Base-by-base conservation (phyloP, 2,329 filamentous ascomycete species). In the Xylariomycetidae sp. region DNA sequence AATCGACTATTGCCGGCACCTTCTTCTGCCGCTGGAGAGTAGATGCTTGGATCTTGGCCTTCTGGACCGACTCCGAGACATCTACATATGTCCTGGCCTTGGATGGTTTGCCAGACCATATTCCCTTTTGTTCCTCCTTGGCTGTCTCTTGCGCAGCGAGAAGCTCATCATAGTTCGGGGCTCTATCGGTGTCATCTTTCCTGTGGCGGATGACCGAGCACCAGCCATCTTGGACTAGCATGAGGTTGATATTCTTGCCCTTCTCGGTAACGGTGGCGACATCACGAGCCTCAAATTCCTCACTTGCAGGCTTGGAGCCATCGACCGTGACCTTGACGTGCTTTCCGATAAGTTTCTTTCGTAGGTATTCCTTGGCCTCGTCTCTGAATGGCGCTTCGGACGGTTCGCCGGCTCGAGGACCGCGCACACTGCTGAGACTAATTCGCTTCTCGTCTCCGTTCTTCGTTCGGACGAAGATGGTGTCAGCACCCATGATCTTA, bases 291-390 rank as follows among this genome's bases (percentile, higher is more conserved):
- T 97, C 90, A 47, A 89, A 98, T 8, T 86, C 89, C 44, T 95
- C 90, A 3, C 74, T 83, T 3, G 88, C 88, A 27, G 90, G 83
- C 63, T 92, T 89, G 59, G 87, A 88, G 37, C 92, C 92, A 57
- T 98, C 89, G 39, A 95, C 80, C 34, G 77, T 83, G 36, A 96
- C 79, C 59, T 84, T 86, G 46, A 97, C 88, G 47, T 95, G 87
- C 70, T 98, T 98, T 41, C 89, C 92, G 53, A 98, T 98, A 19
- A 96, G 63, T 60, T 82, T 88, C 72, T 95, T 95, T 35, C 92
- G 82, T 44, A 97, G 62, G 57, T 90, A 97, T 58, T 98, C 92
- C 69, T 98, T 98, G 19, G 92, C 90, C 56, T 96, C 90, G 10
- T 92, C 85, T 47, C 80, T 77, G 69, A 90, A 98, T 0, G 88